Percentiles rank a stretch among this genome's conserved stretches.
Conservation (phyloP, 176 grass and related monocot genomes). For the Triticum dicoccoides region DNA sequence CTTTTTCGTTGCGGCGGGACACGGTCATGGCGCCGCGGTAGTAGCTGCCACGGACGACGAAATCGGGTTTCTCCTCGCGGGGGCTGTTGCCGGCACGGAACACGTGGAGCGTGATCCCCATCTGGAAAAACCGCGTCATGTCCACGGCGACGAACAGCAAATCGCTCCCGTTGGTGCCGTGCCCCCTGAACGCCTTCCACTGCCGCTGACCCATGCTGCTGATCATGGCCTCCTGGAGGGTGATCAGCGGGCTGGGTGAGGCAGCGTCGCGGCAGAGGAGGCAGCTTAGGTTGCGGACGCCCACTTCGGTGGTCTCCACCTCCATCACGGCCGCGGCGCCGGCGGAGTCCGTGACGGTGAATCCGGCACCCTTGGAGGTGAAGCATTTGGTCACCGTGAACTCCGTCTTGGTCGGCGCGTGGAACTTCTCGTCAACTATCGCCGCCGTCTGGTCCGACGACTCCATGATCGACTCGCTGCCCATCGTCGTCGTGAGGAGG, state of each 20-base stretch:
- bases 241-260: constrained; percentile 23
- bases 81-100: constrained; percentile 33
- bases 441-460: not conserved
- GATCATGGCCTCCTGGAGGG: constrained; percentile 16
- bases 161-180: constrained; percentile 24
- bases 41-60: constrained; percentile 50
- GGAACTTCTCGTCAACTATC: not conserved
- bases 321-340: constrained; percentile 33
- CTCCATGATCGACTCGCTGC: not conserved
- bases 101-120: constrained; percentile 26
- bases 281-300: constrained; percentile 17
- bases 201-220: not conserved
- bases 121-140: constrained; percentile 29
- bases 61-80: constrained; percentile 12
- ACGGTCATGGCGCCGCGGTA: not conserved
- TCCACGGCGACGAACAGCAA: constrained; percentile 37
- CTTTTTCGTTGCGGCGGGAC: too few species aligned
- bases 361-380: not conserved
- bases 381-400: too few species aligned
- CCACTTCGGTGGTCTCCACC: constrained; percentile 37
- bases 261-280: constrained; percentile 31
- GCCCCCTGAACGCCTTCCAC: not conserved
- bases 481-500: not conserved
- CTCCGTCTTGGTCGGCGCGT: not conserved
- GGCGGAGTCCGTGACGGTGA: constrained; percentile 39